These are phyloP conservation scores for Teratosphaeria zuluensis DNA, from an alignment of 2,329 filamentous ascomycete species.

Conservation along the genomic window DNA sequence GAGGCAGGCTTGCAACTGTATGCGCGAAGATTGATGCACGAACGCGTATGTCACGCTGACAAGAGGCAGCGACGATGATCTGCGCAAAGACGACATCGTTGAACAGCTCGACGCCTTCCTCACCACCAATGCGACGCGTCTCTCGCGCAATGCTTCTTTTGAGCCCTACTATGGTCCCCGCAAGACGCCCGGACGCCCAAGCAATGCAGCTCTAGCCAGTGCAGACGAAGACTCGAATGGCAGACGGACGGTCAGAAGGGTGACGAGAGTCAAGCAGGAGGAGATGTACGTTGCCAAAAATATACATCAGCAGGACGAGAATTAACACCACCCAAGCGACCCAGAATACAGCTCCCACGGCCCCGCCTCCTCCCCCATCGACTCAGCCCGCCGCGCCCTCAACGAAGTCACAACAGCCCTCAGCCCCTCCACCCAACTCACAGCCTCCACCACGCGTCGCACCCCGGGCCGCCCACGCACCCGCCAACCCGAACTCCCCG, in stretches of 20 bases:
- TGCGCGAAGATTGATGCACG: conserved; percentile 24
- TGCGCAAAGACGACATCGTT: conserved; percentile 75
- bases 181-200: conserved; percentile 39
- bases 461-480: conserved; percentile 12
- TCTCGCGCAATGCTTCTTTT: conserved; percentile 55
- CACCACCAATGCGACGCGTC: conserved; percentile 55
- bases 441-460: conserved; percentile 14
- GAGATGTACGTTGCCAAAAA: conserved; percentile 16
- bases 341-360: neutral
- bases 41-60: conserved; percentile 34
- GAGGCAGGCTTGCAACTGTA: conserved; percentile 23
- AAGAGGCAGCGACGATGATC: conserved; percentile 37
- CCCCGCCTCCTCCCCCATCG: neutral
- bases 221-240: conserved; percentile 24
- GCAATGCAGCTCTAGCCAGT: conserved; percentile 11
- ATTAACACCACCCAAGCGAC: neutral
- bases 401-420: neutral
- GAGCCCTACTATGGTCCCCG: conserved; percentile 64
- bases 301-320: neutral
- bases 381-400: neutral
- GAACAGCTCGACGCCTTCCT: conserved; percentile 64
- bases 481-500: conserved; percentile 21
- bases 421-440: neutral
- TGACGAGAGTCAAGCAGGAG: conserved; percentile 28
- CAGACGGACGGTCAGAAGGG: conserved; percentile 15